Base-by-base conservation (phyloP, 352 stramenopile species). In the Phytopythium cucurbitacearum region DNA sequence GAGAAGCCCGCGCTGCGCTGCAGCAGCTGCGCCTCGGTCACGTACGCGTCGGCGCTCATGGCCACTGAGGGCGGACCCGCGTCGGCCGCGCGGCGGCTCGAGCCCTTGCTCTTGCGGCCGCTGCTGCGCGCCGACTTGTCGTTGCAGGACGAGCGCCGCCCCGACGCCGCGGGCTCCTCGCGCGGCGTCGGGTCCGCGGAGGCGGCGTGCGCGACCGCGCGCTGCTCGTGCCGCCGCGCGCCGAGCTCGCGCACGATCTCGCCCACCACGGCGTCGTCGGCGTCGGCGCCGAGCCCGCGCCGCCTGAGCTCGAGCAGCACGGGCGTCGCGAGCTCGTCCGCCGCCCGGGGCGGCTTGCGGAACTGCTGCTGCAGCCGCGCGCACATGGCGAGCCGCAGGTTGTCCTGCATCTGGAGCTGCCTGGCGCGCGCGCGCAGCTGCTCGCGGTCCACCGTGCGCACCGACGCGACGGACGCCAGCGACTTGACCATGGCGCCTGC, bases 371-470 rank as follows among this genome's bases (percentile, higher is more conserved):
- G 81, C 48, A 92, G 70, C 47, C 81, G 81, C 7, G 73, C 76
- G 45, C 81, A 92, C 61, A 92, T 74, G 36, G 68, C 61, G 15
- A 90, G 64, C 0, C 80, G 73, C 67, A 85, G 60, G 32, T 75
- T 85, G 39, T 89, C 80, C 16, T 82, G 79, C 79, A 92, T 89
- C 53, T 90, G 78, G 49, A 90, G 56, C 42, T 76, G 64, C 4
- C 72, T 67, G 28, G 79, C 81, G 40, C 87, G 86, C 51, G 87
- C 79, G 39, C 79, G 71, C 13, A 92, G 72, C 46, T 78, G 72
- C 44, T 89, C 79, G 33, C 73, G 76, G 58, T 89, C 75, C 47
- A 89, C 65, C 0, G 81, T 86, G 8, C 75, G 69, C 37, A 85
- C 55, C 0, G 81, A 84, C 45, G 40, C 59, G 13, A 65, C 44